Evolutionary conservation across 768 basidiomycete species (phyloP).

Genomic region (Lactifluus subvellereus): DNA sequence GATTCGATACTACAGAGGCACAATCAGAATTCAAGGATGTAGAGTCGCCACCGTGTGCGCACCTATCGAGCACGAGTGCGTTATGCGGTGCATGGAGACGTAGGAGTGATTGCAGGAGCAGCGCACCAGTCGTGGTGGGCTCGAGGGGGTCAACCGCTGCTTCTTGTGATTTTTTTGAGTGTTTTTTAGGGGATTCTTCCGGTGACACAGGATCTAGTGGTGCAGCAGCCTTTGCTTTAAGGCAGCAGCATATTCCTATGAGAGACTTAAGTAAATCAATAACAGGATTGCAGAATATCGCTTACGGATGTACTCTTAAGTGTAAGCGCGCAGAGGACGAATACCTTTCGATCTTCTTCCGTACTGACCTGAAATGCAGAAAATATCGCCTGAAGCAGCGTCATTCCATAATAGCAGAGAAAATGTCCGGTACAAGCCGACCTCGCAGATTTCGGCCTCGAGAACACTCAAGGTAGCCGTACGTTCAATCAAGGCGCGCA

Average conservation of each 20-base stretch:
- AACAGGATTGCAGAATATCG: background rate
- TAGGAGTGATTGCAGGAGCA: slow-evolving; percentile 80
- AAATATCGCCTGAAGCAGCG: slow-evolving; percentile 27
- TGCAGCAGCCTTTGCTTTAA: slow-evolving; percentile 4
- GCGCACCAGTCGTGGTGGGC: slow-evolving; percentile 76
- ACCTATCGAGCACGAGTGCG: slow-evolving; percentile 67
- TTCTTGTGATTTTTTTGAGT: slow-evolving; percentile 14
- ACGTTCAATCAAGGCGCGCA: slow-evolving; percentile 72
- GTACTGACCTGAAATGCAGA: slow-evolving; percentile 15
- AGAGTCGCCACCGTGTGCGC: slow-evolving; percentile 11
- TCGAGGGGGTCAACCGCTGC: slow-evolving; percentile 39
- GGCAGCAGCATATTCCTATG: slow-evolving; percentile 27
- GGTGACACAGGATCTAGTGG: background rate
- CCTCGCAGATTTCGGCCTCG: slow-evolving; percentile 23
- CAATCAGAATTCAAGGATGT: background rate
- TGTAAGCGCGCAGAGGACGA: slow-evolving; percentile 19
- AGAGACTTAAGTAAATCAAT: background rate
- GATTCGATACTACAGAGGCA: slow-evolving; percentile 45
- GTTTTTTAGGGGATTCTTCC: slow-evolving; percentile 26
- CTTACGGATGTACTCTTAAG: slow-evolving; percentile 16
- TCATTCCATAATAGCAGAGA: background rate
- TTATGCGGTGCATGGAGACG: slow-evolving; percentile 62
- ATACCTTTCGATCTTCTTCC: slow-evolving; percentile 17
- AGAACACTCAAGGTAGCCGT: slow-evolving; percentile 32
- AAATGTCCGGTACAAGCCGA: background rate